These are phyloP conservation scores for Hyphopichia burtonii DNA, from an alignment of 1,139 yeast species.

Conservation along the genomic window DNA sequence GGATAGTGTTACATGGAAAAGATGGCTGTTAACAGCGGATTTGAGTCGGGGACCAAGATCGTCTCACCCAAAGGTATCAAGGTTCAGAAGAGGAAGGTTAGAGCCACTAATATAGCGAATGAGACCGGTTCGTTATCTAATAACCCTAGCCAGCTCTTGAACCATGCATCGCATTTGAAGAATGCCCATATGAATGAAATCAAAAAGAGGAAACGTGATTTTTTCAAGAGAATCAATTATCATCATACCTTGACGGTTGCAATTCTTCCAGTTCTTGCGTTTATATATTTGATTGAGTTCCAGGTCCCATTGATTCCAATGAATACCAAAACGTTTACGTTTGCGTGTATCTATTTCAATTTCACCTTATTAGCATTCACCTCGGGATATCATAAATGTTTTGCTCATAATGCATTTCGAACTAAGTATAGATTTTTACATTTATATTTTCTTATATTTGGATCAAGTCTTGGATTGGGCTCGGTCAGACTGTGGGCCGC, in stretches of 20 bases:
- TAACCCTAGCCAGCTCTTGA: conserved; percentile 11
- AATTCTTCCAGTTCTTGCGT: conserved; percentile 28
- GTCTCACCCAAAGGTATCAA: conserved; percentile 8
- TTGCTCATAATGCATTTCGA: conserved; percentile 57
- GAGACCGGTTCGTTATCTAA: neutral
- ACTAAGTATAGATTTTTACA: conserved; percentile 34
- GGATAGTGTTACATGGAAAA: too few relatives aligned
- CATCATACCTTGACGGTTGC: conserved; percentile 30
- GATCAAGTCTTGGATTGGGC: conserved; percentile 63
- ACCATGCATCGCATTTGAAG: conserved; percentile 23
- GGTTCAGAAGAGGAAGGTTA: conserved; percentile 21
- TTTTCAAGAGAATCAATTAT: conserved; percentile 35
- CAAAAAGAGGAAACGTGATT: conserved; percentile 30
- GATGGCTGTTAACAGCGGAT: too few relatives aligned
- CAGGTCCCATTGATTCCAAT: conserved; percentile 20
- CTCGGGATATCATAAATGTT: conserved; percentile 46
- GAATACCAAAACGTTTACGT: conserved; percentile 28
- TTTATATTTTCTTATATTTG: conserved; percentile 49
- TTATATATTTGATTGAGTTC: conserved; percentile 20
- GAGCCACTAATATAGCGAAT: conserved; percentile 5
- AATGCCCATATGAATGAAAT: conserved; percentile 22
- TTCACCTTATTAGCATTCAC: conserved; percentile 42
- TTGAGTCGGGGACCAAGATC: neutral
- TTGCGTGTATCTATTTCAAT: conserved; percentile 34
- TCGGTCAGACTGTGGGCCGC: conserved; percentile 63